These are phyloP conservation scores for Curvularia verruculosa DNA, from an alignment of 2,329 filamentous ascomycete genomes.

Conservation along the genomic window DNA sequence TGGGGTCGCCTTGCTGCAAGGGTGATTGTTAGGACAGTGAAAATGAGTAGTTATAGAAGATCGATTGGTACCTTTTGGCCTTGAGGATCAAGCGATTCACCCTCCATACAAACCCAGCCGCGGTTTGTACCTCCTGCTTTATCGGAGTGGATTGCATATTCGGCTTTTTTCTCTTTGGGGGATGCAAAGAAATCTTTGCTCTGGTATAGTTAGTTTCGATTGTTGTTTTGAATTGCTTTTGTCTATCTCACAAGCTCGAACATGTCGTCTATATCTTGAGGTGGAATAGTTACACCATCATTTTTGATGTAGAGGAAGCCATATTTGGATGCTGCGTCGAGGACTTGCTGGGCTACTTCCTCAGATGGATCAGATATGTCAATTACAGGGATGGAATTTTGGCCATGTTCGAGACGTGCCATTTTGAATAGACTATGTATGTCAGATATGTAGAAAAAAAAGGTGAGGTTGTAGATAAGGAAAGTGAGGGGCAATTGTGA, in stretches of 20 bases:
- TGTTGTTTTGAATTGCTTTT: not conserved
- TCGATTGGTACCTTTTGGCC: constrained; percentile 69
- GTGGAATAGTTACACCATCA: constrained; percentile 70
- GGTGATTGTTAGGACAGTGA: not conserved
- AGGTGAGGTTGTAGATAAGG: not conserved
- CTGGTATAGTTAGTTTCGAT: constrained; percentile 49
- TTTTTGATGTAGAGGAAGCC: constrained; percentile 92
- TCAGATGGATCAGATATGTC: constrained; percentile 70
- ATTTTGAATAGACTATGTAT: constrained; percentile 14
- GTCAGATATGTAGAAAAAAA: not conserved
- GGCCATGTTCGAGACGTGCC: constrained; percentile 15
- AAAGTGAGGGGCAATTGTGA: constrained; percentile 12
- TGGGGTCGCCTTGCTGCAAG: constrained; percentile 72
- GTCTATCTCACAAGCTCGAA: constrained; percentile 70
- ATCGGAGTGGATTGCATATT: constrained; percentile 73
- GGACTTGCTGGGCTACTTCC: constrained; percentile 69
- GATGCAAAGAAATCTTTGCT: constrained; percentile 75
- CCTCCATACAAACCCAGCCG: constrained; percentile 88
- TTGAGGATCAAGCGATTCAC: constrained; percentile 84
- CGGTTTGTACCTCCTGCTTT: constrained; percentile 68
- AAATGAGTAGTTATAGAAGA: too few species aligned
- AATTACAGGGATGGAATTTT: constrained; percentile 72
- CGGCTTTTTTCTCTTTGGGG: constrained; percentile 72
- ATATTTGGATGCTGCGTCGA: constrained; percentile 79
- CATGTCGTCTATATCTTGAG: constrained; percentile 68